A percentile compares a stretch with the other conserved stretches of the same genome.
Evolutionary conservation across 257 asterid species (phyloP).

Genomic region (Nyctanthes arbortristis): DNA sequence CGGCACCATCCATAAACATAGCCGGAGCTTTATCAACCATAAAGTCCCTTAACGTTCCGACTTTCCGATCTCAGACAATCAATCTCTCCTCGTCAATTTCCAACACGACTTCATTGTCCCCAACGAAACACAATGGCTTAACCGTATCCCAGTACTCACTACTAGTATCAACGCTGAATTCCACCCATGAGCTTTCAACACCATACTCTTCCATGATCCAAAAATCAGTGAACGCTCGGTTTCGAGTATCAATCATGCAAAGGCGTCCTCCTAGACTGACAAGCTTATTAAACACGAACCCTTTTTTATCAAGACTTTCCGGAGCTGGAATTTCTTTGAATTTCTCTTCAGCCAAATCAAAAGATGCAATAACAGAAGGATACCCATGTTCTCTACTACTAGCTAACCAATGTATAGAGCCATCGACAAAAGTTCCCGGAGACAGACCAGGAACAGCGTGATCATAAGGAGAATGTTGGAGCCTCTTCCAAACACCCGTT

Average conservation of each 20-base stretch:
- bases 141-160: conserved; percentile 4
- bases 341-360: conserved; percentile 33
- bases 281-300: conserved; percentile 30
- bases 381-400: conserved; percentile 6
- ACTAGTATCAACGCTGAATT: conserved; percentile 21
- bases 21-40: conserved; percentile 14
- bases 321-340: conserved; percentile 48
- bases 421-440: conserved; percentile 38
- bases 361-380: conserved; percentile 48
- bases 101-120: conserved; percentile 22
- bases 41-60: conserved; percentile 1
- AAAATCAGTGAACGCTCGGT: conserved; percentile 17
- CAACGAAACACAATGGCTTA: conserved; percentile 12
- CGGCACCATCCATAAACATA: conserved; percentile 20
- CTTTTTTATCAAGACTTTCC: conserved; percentile 7
- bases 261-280: conserved; percentile 46
- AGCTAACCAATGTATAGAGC: conserved; percentile 54
- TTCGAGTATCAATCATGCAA: conserved; percentile 32
- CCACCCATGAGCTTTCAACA: conserved; percentile 36
- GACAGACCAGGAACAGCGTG: conserved; percentile 29
- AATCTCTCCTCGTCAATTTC: conserved; percentile 19
- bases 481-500: conserved; percentile 39
- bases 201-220: conserved; percentile 54
- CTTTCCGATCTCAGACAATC: conserved; percentile 7
- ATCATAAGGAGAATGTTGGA: conserved; percentile 40